Conservation (phyloP, 2,329 filamentous ascomycete species). For the Xylariaceae sp. region DNA sequence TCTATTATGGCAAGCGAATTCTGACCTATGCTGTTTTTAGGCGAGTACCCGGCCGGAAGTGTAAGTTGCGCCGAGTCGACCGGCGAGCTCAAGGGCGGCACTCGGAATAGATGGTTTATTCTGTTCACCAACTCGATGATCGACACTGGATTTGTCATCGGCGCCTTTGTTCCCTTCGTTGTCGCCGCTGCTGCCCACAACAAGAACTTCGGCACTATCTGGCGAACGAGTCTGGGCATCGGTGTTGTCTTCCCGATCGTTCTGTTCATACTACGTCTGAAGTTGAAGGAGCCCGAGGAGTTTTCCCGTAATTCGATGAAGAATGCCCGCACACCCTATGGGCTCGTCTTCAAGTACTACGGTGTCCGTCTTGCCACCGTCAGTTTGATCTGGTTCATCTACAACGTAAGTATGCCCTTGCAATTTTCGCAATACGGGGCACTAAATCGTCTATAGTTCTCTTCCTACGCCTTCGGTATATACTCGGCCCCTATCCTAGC, state of each 20-base stretch:
- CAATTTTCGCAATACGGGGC: neutral
- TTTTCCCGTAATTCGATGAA: conserved; percentile 69
- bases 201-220: conserved; percentile 66
- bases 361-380: conserved; percentile 68
- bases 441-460: conserved; percentile 51
- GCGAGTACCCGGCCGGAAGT: conserved; percentile 77
- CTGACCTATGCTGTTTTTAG: conserved; percentile 27
- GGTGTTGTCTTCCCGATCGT: conserved; percentile 73
- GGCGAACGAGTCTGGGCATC: conserved; percentile 76
- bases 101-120: conserved; percentile 87
- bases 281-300: conserved; percentile 73
- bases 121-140: conserved; percentile 88
- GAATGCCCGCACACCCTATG: conserved; percentile 50
- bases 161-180: conserved; percentile 68
- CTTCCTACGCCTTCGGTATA: conserved; percentile 77
- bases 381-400: conserved; percentile 78
- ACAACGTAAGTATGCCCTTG: conserved; percentile 50
- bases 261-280: conserved; percentile 66
- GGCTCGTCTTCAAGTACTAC: conserved; percentile 60
- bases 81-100: conserved; percentile 73
- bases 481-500: conserved; percentile 73
- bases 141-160: conserved; percentile 75
- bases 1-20: neutral
- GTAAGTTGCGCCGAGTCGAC: conserved; percentile 82
- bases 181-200: conserved; percentile 54